phyloP scores from a whole-genome alignment of 1,139 yeast genomes.

The Arxiozyma telluris region DNA sequence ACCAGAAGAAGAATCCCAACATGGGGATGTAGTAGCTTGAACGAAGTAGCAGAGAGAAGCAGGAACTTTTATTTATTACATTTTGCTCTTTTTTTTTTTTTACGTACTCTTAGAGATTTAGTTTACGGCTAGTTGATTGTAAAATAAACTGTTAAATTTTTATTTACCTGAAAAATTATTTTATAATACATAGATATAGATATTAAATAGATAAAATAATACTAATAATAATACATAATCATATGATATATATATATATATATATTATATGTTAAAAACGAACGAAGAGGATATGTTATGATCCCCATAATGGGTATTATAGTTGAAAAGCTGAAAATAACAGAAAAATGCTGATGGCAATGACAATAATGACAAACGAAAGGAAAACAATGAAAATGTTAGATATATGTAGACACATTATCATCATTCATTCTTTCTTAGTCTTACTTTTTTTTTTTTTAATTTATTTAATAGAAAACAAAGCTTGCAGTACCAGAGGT shows the following conservation, averaged over 20 bases:
- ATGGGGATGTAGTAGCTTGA: constrained; percentile 4
- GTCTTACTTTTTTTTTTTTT: too few species aligned
- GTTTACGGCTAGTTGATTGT: too few species aligned
- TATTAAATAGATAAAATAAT: too few species aligned
- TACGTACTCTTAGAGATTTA: too few species aligned
- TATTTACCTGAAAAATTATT: too few species aligned
- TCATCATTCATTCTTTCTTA: background rate
- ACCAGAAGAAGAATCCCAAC: constrained; percentile 40
- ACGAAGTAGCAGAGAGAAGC: background rate
- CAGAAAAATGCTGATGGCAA: too few species aligned
- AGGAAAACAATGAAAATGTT: background rate
- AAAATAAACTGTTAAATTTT: too few species aligned
- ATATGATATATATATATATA: too few species aligned
- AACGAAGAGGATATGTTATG: background rate
- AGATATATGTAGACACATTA: too few species aligned
- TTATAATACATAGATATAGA: background rate
- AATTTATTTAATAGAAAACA: constrained; percentile 28
- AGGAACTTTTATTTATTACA: background rate
- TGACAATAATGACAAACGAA: background rate
- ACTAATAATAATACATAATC: background rate
- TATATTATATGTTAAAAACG: background rate
- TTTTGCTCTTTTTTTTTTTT: background rate
- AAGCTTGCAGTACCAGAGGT: constrained; percentile 63
- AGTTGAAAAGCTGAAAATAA: too few species aligned
- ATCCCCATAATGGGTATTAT: background rate